A percentile compares a stretch with the other conserved stretches of the same genome.
Conservation (phyloP, 2,329 filamentous ascomycete species). For the Aureobasidium leucospermi region DNA sequence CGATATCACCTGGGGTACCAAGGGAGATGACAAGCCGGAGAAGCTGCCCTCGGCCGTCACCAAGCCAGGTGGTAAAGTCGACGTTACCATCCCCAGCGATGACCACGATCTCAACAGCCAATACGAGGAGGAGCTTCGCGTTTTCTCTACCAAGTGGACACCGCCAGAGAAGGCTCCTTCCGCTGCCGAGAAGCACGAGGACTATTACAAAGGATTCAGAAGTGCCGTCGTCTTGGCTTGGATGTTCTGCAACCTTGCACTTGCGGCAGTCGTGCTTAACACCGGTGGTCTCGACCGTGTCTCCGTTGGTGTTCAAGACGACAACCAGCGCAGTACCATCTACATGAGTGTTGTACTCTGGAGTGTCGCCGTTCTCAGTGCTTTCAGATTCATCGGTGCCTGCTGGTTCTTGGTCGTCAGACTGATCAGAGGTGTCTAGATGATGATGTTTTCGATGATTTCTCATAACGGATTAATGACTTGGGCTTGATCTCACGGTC, state of each 20-base stretch:
- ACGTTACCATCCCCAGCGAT: conserved; percentile 76
- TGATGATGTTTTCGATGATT: background rate
- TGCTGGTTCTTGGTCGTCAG: conserved; percentile 88
- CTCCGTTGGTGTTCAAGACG: conserved; percentile 22
- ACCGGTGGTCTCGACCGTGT: conserved; percentile 66
- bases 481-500: background rate
- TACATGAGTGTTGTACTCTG: conserved; percentile 85
- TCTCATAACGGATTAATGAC: background rate
- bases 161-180: conserved; percentile 59
- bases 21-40: conserved; percentile 92
- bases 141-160: conserved; percentile 67
- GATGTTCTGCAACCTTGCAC: conserved; percentile 93
- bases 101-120: conserved; percentile 92
- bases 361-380: conserved; percentile 76
- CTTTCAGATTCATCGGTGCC: conserved; percentile 80
- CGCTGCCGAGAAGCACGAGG: conserved; percentile 77
- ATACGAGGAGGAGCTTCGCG: conserved; percentile 75
- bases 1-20: conserved; percentile 96
- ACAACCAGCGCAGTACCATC: conserved; percentile 57
- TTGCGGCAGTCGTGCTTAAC: conserved; percentile 79
- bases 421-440: conserved; percentile 57
- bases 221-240: conserved; percentile 86
- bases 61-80: conserved; percentile 91
- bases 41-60: conserved; percentile 82
- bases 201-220: conserved; percentile 96